Evolutionary conservation across 148 eudicot genomes (phyloP).

Genomic region (Cornus controversa): DNA sequence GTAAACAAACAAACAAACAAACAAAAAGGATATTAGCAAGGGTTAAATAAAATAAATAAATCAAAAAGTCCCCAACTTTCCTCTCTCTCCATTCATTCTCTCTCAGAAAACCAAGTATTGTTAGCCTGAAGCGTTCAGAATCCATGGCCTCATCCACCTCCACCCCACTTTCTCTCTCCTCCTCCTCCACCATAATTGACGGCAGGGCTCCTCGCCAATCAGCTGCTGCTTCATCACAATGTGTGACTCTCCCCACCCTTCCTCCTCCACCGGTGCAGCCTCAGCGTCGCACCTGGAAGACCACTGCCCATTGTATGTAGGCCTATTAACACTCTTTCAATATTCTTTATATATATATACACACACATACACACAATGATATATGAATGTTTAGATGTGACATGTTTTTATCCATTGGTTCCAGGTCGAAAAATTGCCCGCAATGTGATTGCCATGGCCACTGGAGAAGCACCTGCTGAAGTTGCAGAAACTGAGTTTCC

Average conservation of each 20-base stretch:
- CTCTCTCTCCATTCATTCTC: background rate
- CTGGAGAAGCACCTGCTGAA: constrained; percentile 69
- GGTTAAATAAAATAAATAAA: background rate
- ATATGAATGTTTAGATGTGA: background rate
- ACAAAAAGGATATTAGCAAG: background rate
- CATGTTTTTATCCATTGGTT: background rate
- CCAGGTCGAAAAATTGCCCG: constrained; percentile 73
- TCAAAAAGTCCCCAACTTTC: background rate
- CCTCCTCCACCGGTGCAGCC: constrained; percentile 45
- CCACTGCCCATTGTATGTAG: constrained; percentile 56
- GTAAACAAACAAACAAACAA: background rate
- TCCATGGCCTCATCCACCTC: constrained; percentile 58
- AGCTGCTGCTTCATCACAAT: constrained; percentile 61
- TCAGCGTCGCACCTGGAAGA: constrained; percentile 44
- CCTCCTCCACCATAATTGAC: constrained; percentile 46
- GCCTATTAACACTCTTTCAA: background rate
- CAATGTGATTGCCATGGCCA: constrained; percentile 74
- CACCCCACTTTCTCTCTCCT: constrained; percentile 52
- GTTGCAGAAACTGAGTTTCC: constrained; percentile 46
- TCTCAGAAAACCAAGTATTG: background rate
- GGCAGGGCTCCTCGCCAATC: constrained; percentile 50
- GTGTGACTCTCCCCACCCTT: constrained; percentile 56
- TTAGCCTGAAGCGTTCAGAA: constrained; percentile 3
- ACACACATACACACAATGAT: background rate
- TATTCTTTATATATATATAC: background rate